Percentiles rank a stretch among this genome's conserved stretches.
These are phyloP conservation scores for Cladophialophora immunda DNA, from an alignment of 2,329 filamentous ascomycete genomes.

Conservation along the genomic window DNA sequence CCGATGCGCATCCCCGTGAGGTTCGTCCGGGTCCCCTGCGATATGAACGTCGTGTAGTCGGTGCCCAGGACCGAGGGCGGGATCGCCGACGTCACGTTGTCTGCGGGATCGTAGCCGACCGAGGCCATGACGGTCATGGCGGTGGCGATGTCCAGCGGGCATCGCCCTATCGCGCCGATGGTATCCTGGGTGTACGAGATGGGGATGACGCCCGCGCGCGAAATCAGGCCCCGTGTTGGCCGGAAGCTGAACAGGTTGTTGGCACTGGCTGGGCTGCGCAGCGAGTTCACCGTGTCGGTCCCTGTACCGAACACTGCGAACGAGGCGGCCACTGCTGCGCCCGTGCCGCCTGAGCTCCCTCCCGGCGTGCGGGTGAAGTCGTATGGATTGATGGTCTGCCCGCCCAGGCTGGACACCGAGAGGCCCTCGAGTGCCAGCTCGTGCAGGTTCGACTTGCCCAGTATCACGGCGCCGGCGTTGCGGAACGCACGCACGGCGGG, in stretches of 20 bases:
- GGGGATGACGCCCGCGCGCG: conserved; percentile 44
- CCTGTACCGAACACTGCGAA: conserved; percentile 47
- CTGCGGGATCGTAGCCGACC: conserved; percentile 59
- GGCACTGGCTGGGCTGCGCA: conserved; percentile 45
- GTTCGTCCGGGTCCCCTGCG: conserved; percentile 43
- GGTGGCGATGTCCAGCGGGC: conserved; percentile 60
- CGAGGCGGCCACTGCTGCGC: conserved; percentile 45
- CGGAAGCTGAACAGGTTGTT: conserved; percentile 48
- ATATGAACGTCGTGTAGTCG: conserved; percentile 59
- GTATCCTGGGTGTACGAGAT: conserved; percentile 41
- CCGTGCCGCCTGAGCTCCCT: conserved; percentile 49
- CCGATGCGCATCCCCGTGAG: conserved; percentile 56
- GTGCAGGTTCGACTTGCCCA: conserved; percentile 70
- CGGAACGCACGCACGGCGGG: conserved; percentile 61
- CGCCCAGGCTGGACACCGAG: conserved; percentile 68
- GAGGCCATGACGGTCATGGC: conserved; percentile 63
- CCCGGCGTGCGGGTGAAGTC: conserved; percentile 67
- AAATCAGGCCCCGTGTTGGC: conserved; percentile 45
- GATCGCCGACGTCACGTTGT: conserved; percentile 60
- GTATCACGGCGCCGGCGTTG: conserved; percentile 63
- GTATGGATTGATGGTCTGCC: conserved; percentile 73
- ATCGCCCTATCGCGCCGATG: conserved; percentile 46
- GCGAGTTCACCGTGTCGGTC: conserved; percentile 48
- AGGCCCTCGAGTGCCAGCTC: conserved; percentile 72
- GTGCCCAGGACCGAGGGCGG: conserved; percentile 52